Evolutionary conservation across 2,329 filamentous ascomycete species (phyloP).

Genomic region (Metarhizium rileyi): DNA sequence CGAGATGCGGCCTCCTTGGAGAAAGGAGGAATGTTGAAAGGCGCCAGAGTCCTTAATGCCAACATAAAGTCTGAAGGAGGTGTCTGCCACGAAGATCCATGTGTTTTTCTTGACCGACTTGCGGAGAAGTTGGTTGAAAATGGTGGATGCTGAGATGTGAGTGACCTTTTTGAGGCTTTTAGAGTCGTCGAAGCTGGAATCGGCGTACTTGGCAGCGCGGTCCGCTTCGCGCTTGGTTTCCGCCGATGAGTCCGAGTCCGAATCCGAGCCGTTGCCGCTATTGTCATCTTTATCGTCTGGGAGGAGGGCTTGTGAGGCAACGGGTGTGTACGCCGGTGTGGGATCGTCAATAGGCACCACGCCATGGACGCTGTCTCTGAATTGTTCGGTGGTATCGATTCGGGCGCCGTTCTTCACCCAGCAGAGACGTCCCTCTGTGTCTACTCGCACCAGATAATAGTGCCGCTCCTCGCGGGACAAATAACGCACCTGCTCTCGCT

Average conservation of each 20-base stretch:
- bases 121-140: conserved; percentile 70
- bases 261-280: conserved; percentile 13
- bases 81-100: conserved; percentile 91
- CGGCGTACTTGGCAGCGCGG: conserved; percentile 54
- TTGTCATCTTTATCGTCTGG: conserved; percentile 6
- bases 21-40: conserved; percentile 86
- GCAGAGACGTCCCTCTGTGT: conserved; percentile 63
- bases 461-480: conserved; percentile 72
- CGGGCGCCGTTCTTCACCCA: conserved; percentile 76
- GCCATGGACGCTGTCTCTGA: conserved; percentile 70
- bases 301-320: conserved; percentile 2
- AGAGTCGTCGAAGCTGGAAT: conserved; percentile 50
- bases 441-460: conserved; percentile 71
- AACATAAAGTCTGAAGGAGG: conserved; percentile 74
- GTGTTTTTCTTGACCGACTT: conserved; percentile 77
- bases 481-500: conserved; percentile 74
- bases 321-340: conserved; percentile 40
- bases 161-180: conserved; percentile 45
- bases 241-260: conserved; percentile 26
- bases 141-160: conserved; percentile 59
- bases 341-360: conserved; percentile 54
- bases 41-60: conserved; percentile 83
- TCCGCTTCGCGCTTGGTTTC: conserved; percentile 46
- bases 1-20: conserved; percentile 71
- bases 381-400: conserved; percentile 67